A percentile compares a stretch with the other conserved stretches of the same genome.
phyloP scores from a whole-genome alignment of 352 stramenopile genomes.

The Phytopythium cucurbitacearum region DNA sequence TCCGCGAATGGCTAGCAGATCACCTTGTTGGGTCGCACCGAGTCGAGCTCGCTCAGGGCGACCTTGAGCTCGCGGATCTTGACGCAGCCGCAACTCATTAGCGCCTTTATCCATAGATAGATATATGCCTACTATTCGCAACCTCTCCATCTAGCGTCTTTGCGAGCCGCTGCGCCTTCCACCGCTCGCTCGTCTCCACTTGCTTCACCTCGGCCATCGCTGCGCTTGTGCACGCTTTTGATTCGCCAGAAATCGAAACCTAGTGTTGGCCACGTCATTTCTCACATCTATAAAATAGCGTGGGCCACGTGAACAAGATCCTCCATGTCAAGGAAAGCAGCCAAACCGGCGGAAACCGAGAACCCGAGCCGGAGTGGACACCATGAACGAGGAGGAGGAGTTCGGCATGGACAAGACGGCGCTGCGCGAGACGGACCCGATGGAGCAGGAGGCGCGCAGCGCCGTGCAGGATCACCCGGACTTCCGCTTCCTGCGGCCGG shows the following conservation, averaged over 20 bases:
- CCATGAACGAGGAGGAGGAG: conserved; percentile 59
- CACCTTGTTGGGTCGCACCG: conserved; percentile 67
- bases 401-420: conserved; percentile 63
- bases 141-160: conserved; percentile 42
- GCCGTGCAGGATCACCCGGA: conserved; percentile 66
- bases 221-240: too few relatives aligned
- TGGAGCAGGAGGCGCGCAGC: conserved; percentile 47
- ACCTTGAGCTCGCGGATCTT: conserved; percentile 81
- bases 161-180: conserved; percentile 39
- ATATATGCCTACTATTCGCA: not conserved
- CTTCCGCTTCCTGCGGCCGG: conserved; percentile 46
- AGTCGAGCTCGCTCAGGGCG: conserved; percentile 64
- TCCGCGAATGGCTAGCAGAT: too few relatives aligned
- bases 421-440: conserved; percentile 54
- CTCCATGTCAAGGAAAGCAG: not conserved
- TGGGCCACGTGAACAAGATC: not conserved
- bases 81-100: not conserved
- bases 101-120: not conserved
- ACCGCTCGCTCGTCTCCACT: conserved; percentile 25
- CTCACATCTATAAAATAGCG: too few relatives aligned
- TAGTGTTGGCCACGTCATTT: not conserved
- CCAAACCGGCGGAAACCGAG: not conserved
- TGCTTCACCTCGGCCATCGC: conserved; percentile 34
- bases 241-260: not conserved
- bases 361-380: not conserved